Conservation (phyloP, 2,329 filamentous ascomycete species). For the Tolypocladium endophyticum region DNA sequence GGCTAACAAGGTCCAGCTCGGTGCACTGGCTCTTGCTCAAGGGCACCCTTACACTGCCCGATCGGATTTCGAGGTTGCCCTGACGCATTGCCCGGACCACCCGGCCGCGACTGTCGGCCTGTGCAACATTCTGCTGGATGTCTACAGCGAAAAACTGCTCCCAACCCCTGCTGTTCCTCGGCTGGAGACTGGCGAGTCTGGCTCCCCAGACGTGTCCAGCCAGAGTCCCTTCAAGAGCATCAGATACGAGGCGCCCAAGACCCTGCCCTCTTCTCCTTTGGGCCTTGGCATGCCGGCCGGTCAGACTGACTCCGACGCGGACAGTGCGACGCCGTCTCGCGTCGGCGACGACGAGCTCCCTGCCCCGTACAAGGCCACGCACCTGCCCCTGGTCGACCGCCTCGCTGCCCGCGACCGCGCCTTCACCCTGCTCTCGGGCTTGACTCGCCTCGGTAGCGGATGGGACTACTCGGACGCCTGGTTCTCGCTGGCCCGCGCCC, state of each 20-base stretch:
- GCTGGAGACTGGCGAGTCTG: constrained; percentile 16
- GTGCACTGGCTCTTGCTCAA: constrained; percentile 53
- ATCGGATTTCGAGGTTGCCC: constrained; percentile 68
- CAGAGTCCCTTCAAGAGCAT: background rate
- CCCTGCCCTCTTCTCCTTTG: constrained; percentile 33
- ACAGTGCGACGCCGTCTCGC: constrained; percentile 4
- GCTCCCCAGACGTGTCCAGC: constrained; percentile 2
- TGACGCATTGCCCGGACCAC: constrained; percentile 73
- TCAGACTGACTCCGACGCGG: constrained; percentile 3
- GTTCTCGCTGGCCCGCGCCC: constrained; percentile 76
- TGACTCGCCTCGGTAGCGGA: constrained; percentile 76
- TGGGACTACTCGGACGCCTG: constrained; percentile 94
- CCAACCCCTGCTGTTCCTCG: constrained; percentile 43
- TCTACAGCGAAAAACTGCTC: constrained; percentile 61
- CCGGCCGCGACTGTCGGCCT: constrained; percentile 69
- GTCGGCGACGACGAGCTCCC: constrained; percentile 32
- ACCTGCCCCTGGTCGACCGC: constrained; percentile 64
- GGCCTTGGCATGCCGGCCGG: constrained; percentile 28
- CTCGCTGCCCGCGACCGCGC: constrained; percentile 87
- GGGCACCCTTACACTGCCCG: constrained; percentile 58
- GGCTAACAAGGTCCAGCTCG: constrained; percentile 42
- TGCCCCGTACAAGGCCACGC: constrained; percentile 44
- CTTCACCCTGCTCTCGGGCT: constrained; percentile 66
- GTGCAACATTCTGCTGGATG: constrained; percentile 75
- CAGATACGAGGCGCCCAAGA: constrained; percentile 1